A percentile compares a stretch with the other conserved stretches of the same genome.
Evolutionary conservation across 176 grass and related monocot species (phyloP).

Genomic region (Poa pratensis): DNA sequence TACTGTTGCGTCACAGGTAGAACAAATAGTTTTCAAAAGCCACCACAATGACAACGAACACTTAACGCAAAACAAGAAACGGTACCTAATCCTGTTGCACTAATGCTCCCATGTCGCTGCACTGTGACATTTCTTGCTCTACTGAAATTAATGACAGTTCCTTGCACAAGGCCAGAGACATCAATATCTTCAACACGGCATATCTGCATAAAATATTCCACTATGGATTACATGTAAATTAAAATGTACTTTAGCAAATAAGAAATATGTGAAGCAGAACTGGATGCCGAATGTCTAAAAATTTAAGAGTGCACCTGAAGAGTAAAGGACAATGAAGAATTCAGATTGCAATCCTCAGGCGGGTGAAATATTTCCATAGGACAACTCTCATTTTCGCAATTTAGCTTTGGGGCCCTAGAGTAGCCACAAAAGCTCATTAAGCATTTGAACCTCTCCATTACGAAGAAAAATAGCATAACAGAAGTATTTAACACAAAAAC

Average conservation of each 20-base stretch:
- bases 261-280: slow-evolving; percentile 34
- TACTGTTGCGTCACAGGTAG: slow-evolving; percentile 15
- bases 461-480: slow-evolving; percentile 22
- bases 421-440: slow-evolving; percentile 45
- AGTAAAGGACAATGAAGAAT: slow-evolving; percentile 92
- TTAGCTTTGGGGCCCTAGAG: slow-evolving; percentile 83
- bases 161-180: slow-evolving; percentile 88
- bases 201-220: slow-evolving; percentile 60
- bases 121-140: slow-evolving; percentile 83
- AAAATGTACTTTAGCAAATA: slow-evolving; percentile 11
- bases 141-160: slow-evolving; percentile 94
- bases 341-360: slow-evolving; percentile 97
- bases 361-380: slow-evolving; percentile 88
- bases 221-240: slow-evolving; percentile 34
- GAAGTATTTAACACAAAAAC: slow-evolving; percentile 35
- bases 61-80: slow-evolving; percentile 33
- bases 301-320: slow-evolving; percentile 67
- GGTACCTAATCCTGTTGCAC: slow-evolving; percentile 80
- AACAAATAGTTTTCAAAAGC: slow-evolving; percentile 28
- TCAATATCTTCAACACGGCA: slow-evolving; percentile 99
- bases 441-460: slow-evolving; percentile 22
- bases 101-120: slow-evolving; percentile 72
- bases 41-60: background rate
- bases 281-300: background rate
- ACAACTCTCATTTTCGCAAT: slow-evolving; percentile 85